phyloP scores from a whole-genome alignment of 768 basidiomycete species.

The Kondoa malvinella region DNA sequence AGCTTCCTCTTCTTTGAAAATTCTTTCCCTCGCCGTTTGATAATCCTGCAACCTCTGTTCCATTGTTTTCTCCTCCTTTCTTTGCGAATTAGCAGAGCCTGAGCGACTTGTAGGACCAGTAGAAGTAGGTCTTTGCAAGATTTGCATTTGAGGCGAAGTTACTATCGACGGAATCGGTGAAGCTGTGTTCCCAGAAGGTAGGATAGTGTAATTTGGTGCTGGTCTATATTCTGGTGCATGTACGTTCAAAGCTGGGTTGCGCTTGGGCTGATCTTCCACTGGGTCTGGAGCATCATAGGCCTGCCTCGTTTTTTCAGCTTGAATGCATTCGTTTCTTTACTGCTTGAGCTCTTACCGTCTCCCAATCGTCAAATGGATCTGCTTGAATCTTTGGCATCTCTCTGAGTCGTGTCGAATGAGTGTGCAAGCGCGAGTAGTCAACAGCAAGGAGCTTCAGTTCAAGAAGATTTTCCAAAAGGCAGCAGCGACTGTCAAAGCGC shows the following conservation, averaged over 20 bases:
- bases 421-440: too few species aligned
- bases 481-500: too few species aligned
- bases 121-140: neutral
- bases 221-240: neutral
- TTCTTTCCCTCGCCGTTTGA: neutral
- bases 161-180: neutral
- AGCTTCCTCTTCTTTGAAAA: neutral
- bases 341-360: neutral
- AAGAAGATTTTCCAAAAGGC: too few species aligned
- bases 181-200: too few species aligned
- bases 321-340: neutral
- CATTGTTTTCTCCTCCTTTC: neutral
- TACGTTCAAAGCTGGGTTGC: neutral
- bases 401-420: too few species aligned
- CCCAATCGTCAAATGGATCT: neutral
- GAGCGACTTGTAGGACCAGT: neutral
- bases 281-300: neutral
- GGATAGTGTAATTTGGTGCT: neutral
- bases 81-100: neutral
- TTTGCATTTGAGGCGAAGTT: neutral
- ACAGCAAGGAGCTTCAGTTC: too few species aligned
- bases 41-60: neutral
- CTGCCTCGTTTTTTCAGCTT: neutral
- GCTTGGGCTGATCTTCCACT: neutral
- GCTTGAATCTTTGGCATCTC: slow-evolving; percentile 34